Evolutionary conservation across 345 rosid genomes (phyloP), one percentile per base, ranked within the genome.

Genomic region (Hibiscus mutabilis): DNA sequence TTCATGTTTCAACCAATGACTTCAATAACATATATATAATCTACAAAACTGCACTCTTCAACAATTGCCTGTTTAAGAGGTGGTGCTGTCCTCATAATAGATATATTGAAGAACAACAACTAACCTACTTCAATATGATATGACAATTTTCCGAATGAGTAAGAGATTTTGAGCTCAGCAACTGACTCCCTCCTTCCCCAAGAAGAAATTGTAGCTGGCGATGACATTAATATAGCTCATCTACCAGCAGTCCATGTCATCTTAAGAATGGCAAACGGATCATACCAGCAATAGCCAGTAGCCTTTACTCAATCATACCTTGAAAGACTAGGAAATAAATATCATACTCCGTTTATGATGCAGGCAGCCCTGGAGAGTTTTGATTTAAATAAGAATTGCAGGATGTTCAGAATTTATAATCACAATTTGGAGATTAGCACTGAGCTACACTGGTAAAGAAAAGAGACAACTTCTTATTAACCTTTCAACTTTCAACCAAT

Each of bases 231-330:
- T 15, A 16, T 1, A 2, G 8, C 22, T 52, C 29, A n/a, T 55
- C 52, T 56, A 55, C 62, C 49, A 4, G 21, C 5, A 35, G 18
- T 40, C 46, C 6, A 2, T 19, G 18, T 56, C 63, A 14, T 24
- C 13, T 57, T 22, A 21, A 22, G 21, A 35, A 56, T 35, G 52
- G 13, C 21, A 21, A 56, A 31, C 9, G 33, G 46, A n/a, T 1
- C 47, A 19, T 53, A 53, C 10, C 27, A 19, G 27, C 61, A 53
- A 69, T 37, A 22, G 65, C 59, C 73, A 65, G 60, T 55, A 68
- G 66, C 70, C n/a, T 33, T 18, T 46, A 53, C 21, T 33, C 15
- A 61, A 24, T n/a, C 16, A 12, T 35, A n/a, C n/a, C n/a, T n/a
- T n/a, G n/a, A 60, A 35, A 35, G 47, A 11, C 24, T 25, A 35